Base-by-base conservation (phyloP, 768 basidiomycete genomes). In the Termitomyces sp. region DNA sequence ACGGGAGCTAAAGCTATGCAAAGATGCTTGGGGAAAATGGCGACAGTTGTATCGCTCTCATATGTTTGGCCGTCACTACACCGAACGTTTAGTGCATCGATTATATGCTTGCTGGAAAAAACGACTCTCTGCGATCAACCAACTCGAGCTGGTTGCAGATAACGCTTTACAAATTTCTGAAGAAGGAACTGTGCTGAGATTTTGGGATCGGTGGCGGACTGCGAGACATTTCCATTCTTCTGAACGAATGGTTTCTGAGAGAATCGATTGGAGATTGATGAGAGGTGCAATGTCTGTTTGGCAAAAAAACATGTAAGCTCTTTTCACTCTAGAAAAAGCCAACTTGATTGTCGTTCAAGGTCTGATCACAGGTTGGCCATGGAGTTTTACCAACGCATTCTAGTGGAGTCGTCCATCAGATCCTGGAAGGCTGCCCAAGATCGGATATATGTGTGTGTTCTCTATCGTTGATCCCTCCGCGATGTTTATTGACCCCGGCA, bases 21-120 rank as follows among this genome's bases (percentile, higher is more conserved):
- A 75, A 63, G 81, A 85, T 63, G 80, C 80, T 8, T 89, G 87
- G 85, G 75, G 69, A 44, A 80, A 80, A 65, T 93, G 91, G 91
- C 78, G 80, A 44, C 85, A 83, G 59, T 73, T 77, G 9, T 78
- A 84, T 61, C 77, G 74, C n/a, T 76, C 77, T 12, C 79, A 73
- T 50, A 67, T 83, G 1, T 80, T 86, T 14, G 77, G 79, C 49
- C 79, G 80, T 50, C 80, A 81, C 62, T 82, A 85, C 62, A 67
- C 73, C 20, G 71, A 74, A 62, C 75, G 72, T 49, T 60, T 88
- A 8, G 63, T 80, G 20, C 59, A 69, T 26, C 77, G 77, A 26
- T 78, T 74, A 59, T 79, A 83, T 61, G 60, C 67, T 48, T 77
- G 70, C 36, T 93, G 91, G 90, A 84, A 76, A 68, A 65, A 65